Conservation (phyloP, 2,329 filamentous ascomycete species). For the Fonsecaea erecta region DNA sequence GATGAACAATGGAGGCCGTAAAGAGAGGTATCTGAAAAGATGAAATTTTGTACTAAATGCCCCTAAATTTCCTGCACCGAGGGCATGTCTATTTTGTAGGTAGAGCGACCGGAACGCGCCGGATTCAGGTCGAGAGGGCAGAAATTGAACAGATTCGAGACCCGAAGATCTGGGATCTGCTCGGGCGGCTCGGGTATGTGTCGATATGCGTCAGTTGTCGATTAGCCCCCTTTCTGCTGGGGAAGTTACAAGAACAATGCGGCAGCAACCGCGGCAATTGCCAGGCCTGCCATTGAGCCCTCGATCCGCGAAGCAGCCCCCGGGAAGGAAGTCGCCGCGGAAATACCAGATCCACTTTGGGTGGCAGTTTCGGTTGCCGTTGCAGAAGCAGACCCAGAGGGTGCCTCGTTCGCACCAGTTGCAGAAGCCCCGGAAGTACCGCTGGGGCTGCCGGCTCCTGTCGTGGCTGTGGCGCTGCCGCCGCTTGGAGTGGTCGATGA, state of each 20-base stretch:
- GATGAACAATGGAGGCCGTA: not conserved
- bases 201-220: too few relatives aligned
- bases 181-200: too few relatives aligned
- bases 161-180: not conserved
- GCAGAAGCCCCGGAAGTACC: slow-evolving; percentile 9
- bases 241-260: not conserved
- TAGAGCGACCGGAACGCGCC: not conserved
- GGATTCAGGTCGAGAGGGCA: not conserved
- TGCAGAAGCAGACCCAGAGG: slow-evolving; percentile 1
- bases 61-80: not conserved
- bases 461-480: slow-evolving; percentile 6
- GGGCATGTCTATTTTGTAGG: not conserved
- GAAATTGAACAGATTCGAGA: not conserved
- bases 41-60: not conserved
- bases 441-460: not conserved
- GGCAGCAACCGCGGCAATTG: not conserved
- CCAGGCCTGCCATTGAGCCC: slow-evolving; percentile 19
- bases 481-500: not conserved
- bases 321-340: slow-evolving; percentile 19
- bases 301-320: slow-evolving; percentile 25
- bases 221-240: too few relatives aligned
- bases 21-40: not conserved
- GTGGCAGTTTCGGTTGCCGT: slow-evolving; percentile 6
- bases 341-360: not conserved
- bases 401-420: slow-evolving; percentile 3